A percentile compares a stretch with the other conserved stretches of the same genome.
These are phyloP conservation scores for Lichtheimia ornata DNA, from an alignment of 371 early-diverging fungal genomes.

Conservation along the genomic window DNA sequence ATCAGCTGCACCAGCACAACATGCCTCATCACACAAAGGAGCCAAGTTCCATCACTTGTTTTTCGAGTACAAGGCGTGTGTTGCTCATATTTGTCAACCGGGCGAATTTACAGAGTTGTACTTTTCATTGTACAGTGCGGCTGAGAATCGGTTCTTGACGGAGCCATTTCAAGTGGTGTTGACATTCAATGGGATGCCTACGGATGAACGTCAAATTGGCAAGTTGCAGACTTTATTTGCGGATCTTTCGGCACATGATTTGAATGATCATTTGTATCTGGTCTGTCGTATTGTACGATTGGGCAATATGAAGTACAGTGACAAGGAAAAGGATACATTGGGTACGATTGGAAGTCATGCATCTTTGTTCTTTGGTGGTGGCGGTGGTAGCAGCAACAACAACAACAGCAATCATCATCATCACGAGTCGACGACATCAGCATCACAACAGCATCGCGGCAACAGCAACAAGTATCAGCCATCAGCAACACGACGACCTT, in stretches of 20 bases:
- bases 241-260: slow-evolving; percentile 56
- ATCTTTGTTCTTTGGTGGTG: slow-evolving; percentile 27
- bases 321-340: slow-evolving; percentile 49
- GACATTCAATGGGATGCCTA: slow-evolving; percentile 62
- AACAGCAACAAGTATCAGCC: slow-evolving; percentile 5
- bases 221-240: slow-evolving; percentile 59
- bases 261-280: slow-evolving; percentile 56
- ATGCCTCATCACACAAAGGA: slow-evolving; percentile 22
- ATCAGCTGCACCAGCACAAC: slow-evolving; percentile 8
- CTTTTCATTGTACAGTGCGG: slow-evolving; percentile 64
- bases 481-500: slow-evolving; percentile 51
- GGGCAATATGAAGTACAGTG: slow-evolving; percentile 62
- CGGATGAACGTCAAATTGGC: slow-evolving; percentile 53
- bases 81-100: slow-evolving; percentile 66
- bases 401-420: background rate
- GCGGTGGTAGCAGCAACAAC: slow-evolving; percentile 17
- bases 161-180: slow-evolving; percentile 65
- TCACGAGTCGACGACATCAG: background rate
- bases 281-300: slow-evolving; percentile 66
- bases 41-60: slow-evolving; percentile 55
- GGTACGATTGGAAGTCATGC: slow-evolving; percentile 29
- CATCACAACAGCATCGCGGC: background rate
- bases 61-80: slow-evolving; percentile 66
- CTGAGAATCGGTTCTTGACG: slow-evolving; percentile 53
- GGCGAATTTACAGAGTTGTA: slow-evolving; percentile 66